phyloP scores from a whole-genome alignment of 371 early-diverging fungal genomes.

The Mortierella sp. region DNA sequence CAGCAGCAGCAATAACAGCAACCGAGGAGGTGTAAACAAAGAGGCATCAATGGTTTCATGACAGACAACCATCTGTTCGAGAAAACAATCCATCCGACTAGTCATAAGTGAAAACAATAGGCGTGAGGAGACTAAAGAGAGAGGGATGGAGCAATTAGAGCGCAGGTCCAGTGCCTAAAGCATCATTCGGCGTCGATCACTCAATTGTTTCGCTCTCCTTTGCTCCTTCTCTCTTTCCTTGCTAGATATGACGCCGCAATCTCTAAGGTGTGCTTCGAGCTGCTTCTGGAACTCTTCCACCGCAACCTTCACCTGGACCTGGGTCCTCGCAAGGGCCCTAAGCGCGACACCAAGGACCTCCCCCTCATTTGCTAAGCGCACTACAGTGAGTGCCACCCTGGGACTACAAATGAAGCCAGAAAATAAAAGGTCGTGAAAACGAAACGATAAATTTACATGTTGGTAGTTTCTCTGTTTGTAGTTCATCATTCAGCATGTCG shows the following conservation, averaged over 20 bases:
- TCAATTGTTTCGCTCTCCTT: background rate
- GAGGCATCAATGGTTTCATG: background rate
- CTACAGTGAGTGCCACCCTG: background rate
- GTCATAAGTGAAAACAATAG: background rate
- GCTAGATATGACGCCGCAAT: constrained; percentile 66
- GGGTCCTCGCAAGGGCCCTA: constrained; percentile 50
- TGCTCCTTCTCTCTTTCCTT: background rate
- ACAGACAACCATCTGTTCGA: background rate
- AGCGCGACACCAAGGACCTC: constrained; percentile 27
- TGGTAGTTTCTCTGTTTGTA: no score
- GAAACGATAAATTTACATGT: no score
- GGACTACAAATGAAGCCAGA: background rate
- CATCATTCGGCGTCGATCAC: no score
- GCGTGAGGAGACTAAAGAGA: background rate
- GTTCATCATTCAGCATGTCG: no score
- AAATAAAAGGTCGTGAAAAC: background rate
- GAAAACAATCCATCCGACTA: background rate
- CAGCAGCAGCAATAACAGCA: background rate
- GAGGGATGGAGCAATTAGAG: no score
- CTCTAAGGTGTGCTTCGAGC: constrained; percentile 65
- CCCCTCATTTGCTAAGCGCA: constrained; percentile 37
- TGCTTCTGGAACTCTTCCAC: constrained; percentile 66
- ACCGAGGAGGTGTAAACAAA: background rate
- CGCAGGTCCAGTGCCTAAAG: no score
- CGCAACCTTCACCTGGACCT: constrained; percentile 60